A percentile compares a stretch with the other conserved stretches of the same genome.
Conservation (phyloP, 1,284 basidiomycete species). For the Ustilago cynodontis region DNA sequence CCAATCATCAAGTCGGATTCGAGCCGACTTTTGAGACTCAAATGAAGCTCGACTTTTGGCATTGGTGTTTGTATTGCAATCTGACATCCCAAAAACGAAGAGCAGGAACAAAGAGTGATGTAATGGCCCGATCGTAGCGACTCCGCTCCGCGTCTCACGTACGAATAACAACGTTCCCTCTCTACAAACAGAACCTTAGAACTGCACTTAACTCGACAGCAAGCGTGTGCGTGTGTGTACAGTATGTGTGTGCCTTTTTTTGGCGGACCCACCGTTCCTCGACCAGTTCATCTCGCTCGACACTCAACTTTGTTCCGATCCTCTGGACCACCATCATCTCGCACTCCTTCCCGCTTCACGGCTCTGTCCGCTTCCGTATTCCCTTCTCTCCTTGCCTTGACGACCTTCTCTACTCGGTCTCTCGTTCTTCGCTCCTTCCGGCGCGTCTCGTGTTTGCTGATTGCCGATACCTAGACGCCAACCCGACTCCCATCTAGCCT, state of each 20-base stretch:
- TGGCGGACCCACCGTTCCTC: slow-evolving; percentile 1
- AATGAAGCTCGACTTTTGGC: no score
- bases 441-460: slow-evolving; percentile 18
- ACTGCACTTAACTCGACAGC: slow-evolving; percentile 23
- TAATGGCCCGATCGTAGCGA: slow-evolving; percentile 13
- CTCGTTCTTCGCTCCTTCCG: slow-evolving; percentile 3
- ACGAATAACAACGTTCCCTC: slow-evolving; percentile 24
- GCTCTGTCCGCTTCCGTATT: background rate
- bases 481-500: background rate
- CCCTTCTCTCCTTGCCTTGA: background rate
- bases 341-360: slow-evolving; percentile 7
- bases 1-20: slow-evolving; percentile 8
- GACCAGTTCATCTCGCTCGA: slow-evolving; percentile 12
- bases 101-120: background rate
- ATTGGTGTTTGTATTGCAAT: no score
- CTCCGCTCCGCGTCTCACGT: background rate
- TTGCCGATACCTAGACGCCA: background rate
- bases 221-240: background rate
- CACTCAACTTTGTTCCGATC: background rate
- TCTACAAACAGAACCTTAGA: slow-evolving; percentile 13
- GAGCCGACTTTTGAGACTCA: background rate
- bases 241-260: slow-evolving; percentile 13
- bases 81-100: no score
- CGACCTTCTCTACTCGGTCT: background rate
- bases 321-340: slow-evolving; percentile 12